Conservation (phyloP, 352 stramenopile genomes). For the Phytophthora europaea region DNA sequence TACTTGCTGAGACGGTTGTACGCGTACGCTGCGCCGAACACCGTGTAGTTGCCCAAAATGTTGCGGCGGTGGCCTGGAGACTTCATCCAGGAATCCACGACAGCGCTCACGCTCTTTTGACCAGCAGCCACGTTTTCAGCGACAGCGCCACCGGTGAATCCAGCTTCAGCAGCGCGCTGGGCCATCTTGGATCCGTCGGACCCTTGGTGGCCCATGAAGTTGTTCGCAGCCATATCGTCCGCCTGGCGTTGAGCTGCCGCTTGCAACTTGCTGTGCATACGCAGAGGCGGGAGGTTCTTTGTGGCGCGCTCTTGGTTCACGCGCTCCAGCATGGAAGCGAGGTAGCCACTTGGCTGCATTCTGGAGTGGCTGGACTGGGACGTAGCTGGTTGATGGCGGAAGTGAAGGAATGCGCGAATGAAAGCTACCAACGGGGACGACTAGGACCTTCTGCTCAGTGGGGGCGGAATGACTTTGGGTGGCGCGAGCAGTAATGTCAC, state of each 20-base stretch:
- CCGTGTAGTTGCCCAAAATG: conserved; percentile 45
- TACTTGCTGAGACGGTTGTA: conserved; percentile 41
- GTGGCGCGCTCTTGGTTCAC: conserved; percentile 58
- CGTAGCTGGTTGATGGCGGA: not conserved
- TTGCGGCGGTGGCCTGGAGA: conserved; percentile 53
- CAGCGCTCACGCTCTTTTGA: conserved; percentile 44
- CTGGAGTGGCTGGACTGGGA: not conserved
- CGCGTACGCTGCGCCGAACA: conserved; percentile 43
- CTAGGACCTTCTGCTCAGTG: conserved; percentile 1
- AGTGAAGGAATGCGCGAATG: conserved; percentile 28
- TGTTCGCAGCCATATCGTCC: conserved; percentile 48
- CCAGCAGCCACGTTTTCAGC: conserved; percentile 63
- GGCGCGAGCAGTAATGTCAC: conserved; percentile 25
- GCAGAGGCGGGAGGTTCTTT: conserved; percentile 39
- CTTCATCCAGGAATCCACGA: conserved; percentile 65
- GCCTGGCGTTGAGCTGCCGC: conserved; percentile 28
- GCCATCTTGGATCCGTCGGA: conserved; percentile 51
- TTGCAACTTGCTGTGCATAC: conserved; percentile 45
- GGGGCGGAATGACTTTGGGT: conserved; percentile 15
- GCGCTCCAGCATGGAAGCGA: conserved; percentile 43
- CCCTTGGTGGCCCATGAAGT: conserved; percentile 58
- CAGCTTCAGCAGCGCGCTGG: conserved; percentile 40
- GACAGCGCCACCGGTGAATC: conserved; percentile 52
- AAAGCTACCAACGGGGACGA: conserved; percentile 3
- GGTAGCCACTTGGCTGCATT: conserved; percentile 36